Evolutionary conservation across 345 rosid species (phyloP).

Genomic region (Brassica napus): Da-Ae NC_063442.1:642501-643000

Average conservation of each 20-base stretch:
- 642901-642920: conserved; percentile 38
- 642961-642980: conserved; percentile 7
- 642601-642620: not conserved
- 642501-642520: not conserved
- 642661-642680: not conserved
- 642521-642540: not conserved
- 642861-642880: conserved; percentile 28
- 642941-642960: conserved; percentile 24
- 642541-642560: not conserved
- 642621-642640: not conserved
- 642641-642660: not conserved
- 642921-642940: conserved; percentile 34
- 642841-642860: not conserved
- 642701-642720: not conserved
- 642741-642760: conserved; percentile 35
- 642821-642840: conserved; percentile 35
- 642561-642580: not conserved
- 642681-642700: not conserved
- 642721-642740: not conserved
- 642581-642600: not conserved
- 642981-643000: not conserved
- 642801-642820: conserved; percentile 31
- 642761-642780: conserved; percentile 24
- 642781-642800: conserved; percentile 33
- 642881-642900: conserved; percentile 34